Conservation (phyloP, 306 rosid genomes). For the Malus orientalis region DNA sequence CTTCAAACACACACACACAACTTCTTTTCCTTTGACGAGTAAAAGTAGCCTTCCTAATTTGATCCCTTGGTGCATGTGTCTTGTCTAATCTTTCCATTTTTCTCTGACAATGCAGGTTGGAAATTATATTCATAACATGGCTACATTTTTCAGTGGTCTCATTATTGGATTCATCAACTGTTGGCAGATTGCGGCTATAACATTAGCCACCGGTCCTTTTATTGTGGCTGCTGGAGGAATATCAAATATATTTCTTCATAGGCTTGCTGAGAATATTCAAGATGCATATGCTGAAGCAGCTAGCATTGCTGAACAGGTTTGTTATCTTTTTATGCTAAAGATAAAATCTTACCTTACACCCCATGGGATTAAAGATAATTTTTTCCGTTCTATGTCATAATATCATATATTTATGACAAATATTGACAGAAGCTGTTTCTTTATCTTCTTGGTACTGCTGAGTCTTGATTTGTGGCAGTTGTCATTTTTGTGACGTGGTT, state of each 20-base stretch:
- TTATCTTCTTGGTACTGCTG: neutral
- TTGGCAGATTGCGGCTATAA: conserved; percentile 95
- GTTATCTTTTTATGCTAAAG: neutral
- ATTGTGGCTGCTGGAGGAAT: conserved; percentile 99
- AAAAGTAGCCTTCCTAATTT: conserved; percentile 1
- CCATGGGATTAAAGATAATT: neutral
- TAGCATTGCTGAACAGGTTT: conserved; percentile 98
- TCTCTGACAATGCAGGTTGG: conserved; percentile 66
- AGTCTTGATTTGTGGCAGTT: neutral
- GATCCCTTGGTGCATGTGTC: conserved; percentile 13
- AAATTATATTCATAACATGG: conserved; percentile 97
- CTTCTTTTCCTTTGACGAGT: neutral
- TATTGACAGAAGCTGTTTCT: neutral
- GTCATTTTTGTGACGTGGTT: conserved; percentile 16
- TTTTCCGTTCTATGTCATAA: neutral
- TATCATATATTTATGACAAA: neutral
- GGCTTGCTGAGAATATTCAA: conserved; percentile 99
- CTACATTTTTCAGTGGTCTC: conserved; percentile 97
- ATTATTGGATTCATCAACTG: conserved; percentile 91
- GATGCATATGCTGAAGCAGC: conserved; percentile 99
- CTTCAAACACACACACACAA: neutral
- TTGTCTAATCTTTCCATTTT: conserved; percentile 26
- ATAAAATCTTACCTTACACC: neutral
- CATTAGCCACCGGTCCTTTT: conserved; percentile 94
- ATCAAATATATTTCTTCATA: conserved; percentile 96